Evolutionary conservation across 2,329 filamentous ascomycete genomes (phyloP), one percentile per base, ranked within the genome.

Genomic region (Diplocarpon mali): DNA sequence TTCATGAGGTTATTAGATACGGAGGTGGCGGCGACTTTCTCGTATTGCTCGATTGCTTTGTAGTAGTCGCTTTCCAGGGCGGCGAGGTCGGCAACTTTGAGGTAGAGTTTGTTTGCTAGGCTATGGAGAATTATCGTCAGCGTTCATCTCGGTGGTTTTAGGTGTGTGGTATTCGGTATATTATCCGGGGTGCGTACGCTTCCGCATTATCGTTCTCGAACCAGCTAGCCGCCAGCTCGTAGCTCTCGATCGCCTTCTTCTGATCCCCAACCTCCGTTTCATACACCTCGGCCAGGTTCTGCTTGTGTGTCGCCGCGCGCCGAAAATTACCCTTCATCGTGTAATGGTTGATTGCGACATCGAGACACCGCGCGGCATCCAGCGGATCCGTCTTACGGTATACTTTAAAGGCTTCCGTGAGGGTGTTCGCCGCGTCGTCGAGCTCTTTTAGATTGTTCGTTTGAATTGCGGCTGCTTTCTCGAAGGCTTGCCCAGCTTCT

Each of bases 1-100:
- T 82, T 85, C 85, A 93, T 90, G 47, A 95, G 71, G 64, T 93
- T 92, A 70, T 93, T 95, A 65, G 80, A 80, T 57, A 95, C 80
- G 30, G 83, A 83, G 35, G 76, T 74, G 46, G 76, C 73, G 35
- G 87, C 84, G 39, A 95, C 86, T 59, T 83, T 80, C 64, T 96
- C 90, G 67, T 84, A 95, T 55, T 81, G 74, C 51, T 82, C 75
- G 56, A 89, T 86, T 45, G 87, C 78, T 65, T 83, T 86, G 69
- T 81, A 80, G 69, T 94, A 95, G 62, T 95, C 85, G 48, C 70
- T 78, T 45, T 88, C 82, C 12, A 94, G 67, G 11, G 86, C 92
- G 6, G 85, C 75, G 37, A 95, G 72, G 58, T 96, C 92, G 38
- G 87, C 90, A 9, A 89, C 84, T 69, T 95, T 95, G 54, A 95